These are phyloP conservation scores for Euphorbia tirucalli DNA, from an alignment of 345 rosid species.

Conservation along the genomic window DNA sequence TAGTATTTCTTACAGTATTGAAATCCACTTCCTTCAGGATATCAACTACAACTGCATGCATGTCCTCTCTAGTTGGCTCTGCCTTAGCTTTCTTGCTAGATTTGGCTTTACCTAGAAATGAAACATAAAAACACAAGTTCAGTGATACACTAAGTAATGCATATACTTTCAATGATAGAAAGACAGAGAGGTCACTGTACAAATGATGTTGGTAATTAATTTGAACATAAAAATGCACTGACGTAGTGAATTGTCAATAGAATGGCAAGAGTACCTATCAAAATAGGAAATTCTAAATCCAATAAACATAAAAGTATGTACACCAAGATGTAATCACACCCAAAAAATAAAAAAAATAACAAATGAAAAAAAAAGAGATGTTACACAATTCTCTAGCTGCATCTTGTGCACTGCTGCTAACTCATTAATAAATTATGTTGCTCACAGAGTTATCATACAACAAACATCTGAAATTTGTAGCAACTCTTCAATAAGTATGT, in stretches of 20 bases:
- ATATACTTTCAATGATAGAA: neutral
- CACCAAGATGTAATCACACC: neutral
- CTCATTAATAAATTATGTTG: neutral
- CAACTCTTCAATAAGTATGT: neutral
- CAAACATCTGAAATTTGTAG: neutral
- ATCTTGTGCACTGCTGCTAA: neutral
- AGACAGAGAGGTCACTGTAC: neutral
- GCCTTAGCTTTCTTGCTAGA: conserved; percentile 55
- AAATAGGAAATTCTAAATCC: neutral
- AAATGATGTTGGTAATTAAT: neutral
- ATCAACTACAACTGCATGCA: conserved; percentile 79
- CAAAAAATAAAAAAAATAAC: neutral
- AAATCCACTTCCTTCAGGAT: conserved; percentile 94
- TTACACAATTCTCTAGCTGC: neutral
- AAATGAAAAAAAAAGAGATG: no score
- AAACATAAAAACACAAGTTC: conserved; percentile 15
- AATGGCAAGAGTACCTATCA: neutral
- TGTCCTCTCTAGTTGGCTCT: conserved; percentile 79
- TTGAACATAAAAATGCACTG: neutral
- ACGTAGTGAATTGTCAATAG: neutral
- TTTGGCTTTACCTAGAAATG: conserved; percentile 54
- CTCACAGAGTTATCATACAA: neutral
- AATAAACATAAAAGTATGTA: neutral
- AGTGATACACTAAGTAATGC: neutral
- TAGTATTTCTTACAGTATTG: conserved; percentile 74